Conservation (phyloP, 257 asterid genomes). For the Ballota nigra region DNA sequence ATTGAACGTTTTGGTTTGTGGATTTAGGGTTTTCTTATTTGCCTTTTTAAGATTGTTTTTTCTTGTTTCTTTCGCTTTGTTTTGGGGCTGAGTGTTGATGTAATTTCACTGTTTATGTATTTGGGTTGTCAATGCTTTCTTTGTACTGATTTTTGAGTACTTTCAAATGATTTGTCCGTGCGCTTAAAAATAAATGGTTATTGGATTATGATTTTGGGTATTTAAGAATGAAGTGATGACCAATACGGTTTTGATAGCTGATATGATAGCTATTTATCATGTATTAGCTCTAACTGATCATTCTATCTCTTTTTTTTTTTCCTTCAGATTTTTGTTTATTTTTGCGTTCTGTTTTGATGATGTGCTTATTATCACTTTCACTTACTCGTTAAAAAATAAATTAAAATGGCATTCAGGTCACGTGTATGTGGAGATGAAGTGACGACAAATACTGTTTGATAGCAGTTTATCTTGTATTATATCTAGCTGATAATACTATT, state of each 20-base stretch:
- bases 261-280: conserved; percentile 48
- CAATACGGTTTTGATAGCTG: conserved; percentile 37
- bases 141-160: background rate
- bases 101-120: no score
- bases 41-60: background rate
- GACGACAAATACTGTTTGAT: conserved; percentile 40
- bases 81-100: no score
- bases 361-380: no score
- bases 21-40: background rate
- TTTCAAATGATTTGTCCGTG: background rate
- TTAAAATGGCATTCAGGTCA: no score
- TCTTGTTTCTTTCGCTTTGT: no score
- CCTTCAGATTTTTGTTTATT: no score
- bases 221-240: conserved; percentile 25
- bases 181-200: background rate
- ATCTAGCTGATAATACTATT: conserved; percentile 59
- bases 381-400: no score
- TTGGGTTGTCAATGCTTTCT: no score
- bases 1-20: background rate
- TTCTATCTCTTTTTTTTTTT: background rate
- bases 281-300: conserved; percentile 81
- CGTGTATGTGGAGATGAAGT: conserved; percentile 13
- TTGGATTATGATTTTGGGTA: background rate
- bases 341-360: background rate
- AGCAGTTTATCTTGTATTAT: conserved; percentile 52